Evolutionary conservation across 176 grass and related monocot species (phyloP), one percentile per base, ranked within the genome.

Genomic region (Hyparrhenia diplandra): DNA sequence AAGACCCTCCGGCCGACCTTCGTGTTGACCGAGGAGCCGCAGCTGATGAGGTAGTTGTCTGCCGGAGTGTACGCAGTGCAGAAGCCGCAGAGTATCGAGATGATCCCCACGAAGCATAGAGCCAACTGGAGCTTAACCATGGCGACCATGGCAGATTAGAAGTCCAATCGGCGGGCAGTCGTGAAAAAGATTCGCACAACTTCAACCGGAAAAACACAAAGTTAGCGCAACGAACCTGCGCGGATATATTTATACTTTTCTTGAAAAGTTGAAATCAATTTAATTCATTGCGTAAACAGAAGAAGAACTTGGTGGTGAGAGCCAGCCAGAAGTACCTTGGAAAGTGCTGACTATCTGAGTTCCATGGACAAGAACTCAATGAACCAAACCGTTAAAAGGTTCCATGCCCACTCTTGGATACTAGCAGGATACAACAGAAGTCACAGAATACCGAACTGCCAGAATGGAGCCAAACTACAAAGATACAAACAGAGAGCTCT

Each of bases 21-120:
- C n/a, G 91, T 92, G 82, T 80, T 69, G 31, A 35, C 54, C 25
- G 42, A 74, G 28, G 94, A 97, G 3, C 91, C 94, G 36, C 94
- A 97, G 84, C 82, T 82, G 78, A 97, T 73, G 69, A 94, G 63
- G 85, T 94, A 94, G 82, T 92, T 92, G 76, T 97, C 94, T 31
- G 68, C 41, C 0, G 89, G 87, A 24, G 52, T 54, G 84, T 88
- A 90, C 28, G 71, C 74, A 0, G 82, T 80, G 65, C 61, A 67
- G 60, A 40, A 66, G 45, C 66, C 12, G 58, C 37, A 52, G 17
- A 82, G 21, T 24, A 12, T 68, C 20, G 71, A 36, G 28, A 86
- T 69, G 51, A 52, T 10, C 32, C 0, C 51, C n/a, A 87, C 16
- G 16, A 47, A 18, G 31, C 69, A 35, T 16, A 31, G 57, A 47